Percentiles rank a stretch among this genome's conserved stretches.
Evolutionary conservation across 768 basidiomycete genomes (phyloP).

Genomic region (Basidioascus undulatus): DNA sequence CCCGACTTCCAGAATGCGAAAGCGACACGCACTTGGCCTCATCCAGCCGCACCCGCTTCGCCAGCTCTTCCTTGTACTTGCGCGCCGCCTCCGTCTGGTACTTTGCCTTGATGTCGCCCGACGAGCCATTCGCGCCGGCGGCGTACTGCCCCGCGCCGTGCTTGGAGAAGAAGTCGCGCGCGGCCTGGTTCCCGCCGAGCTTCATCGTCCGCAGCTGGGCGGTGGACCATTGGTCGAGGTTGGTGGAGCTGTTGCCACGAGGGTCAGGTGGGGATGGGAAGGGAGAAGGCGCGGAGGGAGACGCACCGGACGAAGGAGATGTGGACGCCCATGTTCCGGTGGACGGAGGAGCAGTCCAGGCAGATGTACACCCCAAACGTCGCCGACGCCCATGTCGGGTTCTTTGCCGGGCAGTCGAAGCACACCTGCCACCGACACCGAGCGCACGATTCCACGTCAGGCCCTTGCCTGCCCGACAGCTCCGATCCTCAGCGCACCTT

Average conservation of each 20-base stretch:
- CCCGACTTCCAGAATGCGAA: background rate
- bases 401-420: slow-evolving; percentile 81
- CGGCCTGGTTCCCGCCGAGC: slow-evolving; percentile 71
- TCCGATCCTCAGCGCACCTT: slow-evolving; percentile 13
- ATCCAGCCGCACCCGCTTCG: slow-evolving; percentile 56
- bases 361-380: slow-evolving; percentile 96
- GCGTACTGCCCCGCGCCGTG: slow-evolving; percentile 27
- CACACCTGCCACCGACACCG: slow-evolving; percentile 30
- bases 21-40: slow-evolving; percentile 10
- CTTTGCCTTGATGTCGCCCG: slow-evolving; percentile 58
- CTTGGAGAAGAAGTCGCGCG: slow-evolving; percentile 69
- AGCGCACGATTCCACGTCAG: slow-evolving; percentile 1
- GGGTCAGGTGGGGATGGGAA: background rate
- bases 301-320: slow-evolving; percentile 84
- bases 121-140: too few species aligned
- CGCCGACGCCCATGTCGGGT: slow-evolving; percentile 93
- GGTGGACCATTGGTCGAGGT: slow-evolving; percentile 83
- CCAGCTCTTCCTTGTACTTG: slow-evolving; percentile 78
- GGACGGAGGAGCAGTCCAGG: slow-evolving; percentile 80
- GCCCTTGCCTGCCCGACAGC: slow-evolving; percentile 1
- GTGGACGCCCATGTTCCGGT: slow-evolving; percentile 94
- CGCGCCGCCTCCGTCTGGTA: slow-evolving; percentile 65
- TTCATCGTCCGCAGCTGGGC: slow-evolving; percentile 86
- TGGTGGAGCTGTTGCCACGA: slow-evolving; percentile 47
- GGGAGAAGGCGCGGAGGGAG: background rate